A percentile compares a stretch with the other conserved stretches of the same genome.
These are phyloP conservation scores for Colletotrichum echinochloae DNA, from an alignment of 2,329 filamentous ascomycete species.

Conservation along the genomic window DNA sequence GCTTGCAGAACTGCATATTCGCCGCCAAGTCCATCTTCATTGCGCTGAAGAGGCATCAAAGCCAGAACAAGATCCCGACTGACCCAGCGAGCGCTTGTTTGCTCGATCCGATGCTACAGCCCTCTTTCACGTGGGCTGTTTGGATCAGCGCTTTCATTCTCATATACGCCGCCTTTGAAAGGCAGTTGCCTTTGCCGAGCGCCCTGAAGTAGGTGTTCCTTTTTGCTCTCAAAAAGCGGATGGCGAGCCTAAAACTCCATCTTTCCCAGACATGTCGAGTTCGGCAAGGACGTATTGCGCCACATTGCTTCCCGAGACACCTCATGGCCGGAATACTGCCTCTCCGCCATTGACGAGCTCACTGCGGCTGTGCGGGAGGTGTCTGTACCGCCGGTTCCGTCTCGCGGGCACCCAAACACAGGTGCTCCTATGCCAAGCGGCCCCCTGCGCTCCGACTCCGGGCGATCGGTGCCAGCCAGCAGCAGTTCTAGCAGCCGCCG, in stretches of 20 bases:
- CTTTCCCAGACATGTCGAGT: conserved; percentile 45
- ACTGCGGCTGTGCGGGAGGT: conserved; percentile 47
- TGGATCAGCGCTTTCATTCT: conserved; percentile 67
- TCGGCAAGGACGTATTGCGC: conserved; percentile 46
- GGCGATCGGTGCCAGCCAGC: background rate
- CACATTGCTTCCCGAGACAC: conserved; percentile 49
- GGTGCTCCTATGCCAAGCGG: background rate
- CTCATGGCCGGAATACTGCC: conserved; percentile 50
- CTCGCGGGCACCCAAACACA: background rate
- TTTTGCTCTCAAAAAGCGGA: too few species aligned
- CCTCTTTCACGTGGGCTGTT: conserved; percentile 64
- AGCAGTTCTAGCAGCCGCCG: background rate
- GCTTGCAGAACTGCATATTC: conserved; percentile 63
- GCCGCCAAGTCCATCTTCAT: conserved; percentile 62
- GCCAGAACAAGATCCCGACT: conserved; percentile 31
- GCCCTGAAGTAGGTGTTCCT: conserved; percentile 52
- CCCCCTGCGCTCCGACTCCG: background rate
- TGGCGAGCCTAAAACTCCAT: background rate
- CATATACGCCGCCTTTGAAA: conserved; percentile 61
- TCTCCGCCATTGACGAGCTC: conserved; percentile 49
- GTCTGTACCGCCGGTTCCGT: conserved; percentile 9
- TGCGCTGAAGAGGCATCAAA: conserved; percentile 49
- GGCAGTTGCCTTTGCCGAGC: conserved; percentile 53
- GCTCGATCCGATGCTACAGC: conserved; percentile 56
- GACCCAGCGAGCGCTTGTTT: conserved; percentile 37